Percentiles rank a stretch among this genome's conserved stretches.
These are phyloP conservation scores for Triticum monococcum DNA, from an alignment of 176 grass and related monocot genomes.

Conservation along the genomic window DNA sequence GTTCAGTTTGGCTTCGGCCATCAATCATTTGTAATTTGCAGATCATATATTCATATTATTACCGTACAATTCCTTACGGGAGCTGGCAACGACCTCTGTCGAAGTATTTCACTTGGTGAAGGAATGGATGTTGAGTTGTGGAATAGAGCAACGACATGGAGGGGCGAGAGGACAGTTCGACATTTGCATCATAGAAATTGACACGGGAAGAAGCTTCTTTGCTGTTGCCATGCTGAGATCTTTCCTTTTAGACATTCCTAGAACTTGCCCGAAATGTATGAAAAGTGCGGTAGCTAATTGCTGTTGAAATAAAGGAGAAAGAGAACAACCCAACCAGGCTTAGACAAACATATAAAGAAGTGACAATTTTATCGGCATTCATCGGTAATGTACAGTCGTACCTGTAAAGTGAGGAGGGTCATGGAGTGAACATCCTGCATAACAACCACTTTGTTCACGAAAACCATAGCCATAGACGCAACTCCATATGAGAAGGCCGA, in stretches of 20 bases:
- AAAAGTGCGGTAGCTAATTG: conserved; percentile 78
- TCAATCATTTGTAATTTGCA: too few relatives aligned
- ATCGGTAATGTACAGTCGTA: not conserved
- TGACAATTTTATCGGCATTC: not conserved
- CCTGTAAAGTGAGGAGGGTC: conserved; percentile 92
- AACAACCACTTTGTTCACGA: conserved; percentile 88
- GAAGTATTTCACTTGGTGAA: too few relatives aligned
- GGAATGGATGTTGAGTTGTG: too few relatives aligned
- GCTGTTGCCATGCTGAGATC: conserved; percentile 58
- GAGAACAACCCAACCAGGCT: conserved; percentile 11
- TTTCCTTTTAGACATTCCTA: conserved; percentile 74
- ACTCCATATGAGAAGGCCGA: conserved; percentile 84
- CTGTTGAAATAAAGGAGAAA: conserved; percentile 35
- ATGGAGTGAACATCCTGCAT: conserved; percentile 95
- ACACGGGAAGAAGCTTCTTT: conserved; percentile 85
- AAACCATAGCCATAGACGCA: conserved; percentile 94
- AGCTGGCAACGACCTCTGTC: too few relatives aligned
- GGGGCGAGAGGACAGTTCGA: conserved; percentile 10
- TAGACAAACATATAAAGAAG: not conserved
- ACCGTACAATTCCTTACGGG: too few relatives aligned
- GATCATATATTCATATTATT: too few relatives aligned
- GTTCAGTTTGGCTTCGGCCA: too few relatives aligned
- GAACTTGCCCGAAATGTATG: conserved; percentile 73
- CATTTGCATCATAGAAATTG: conserved; percentile 94
- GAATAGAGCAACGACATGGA: too few relatives aligned